Base-by-base conservation (phyloP, 345 rosid genomes). In the Rubroshorea leprosula region DNA sequence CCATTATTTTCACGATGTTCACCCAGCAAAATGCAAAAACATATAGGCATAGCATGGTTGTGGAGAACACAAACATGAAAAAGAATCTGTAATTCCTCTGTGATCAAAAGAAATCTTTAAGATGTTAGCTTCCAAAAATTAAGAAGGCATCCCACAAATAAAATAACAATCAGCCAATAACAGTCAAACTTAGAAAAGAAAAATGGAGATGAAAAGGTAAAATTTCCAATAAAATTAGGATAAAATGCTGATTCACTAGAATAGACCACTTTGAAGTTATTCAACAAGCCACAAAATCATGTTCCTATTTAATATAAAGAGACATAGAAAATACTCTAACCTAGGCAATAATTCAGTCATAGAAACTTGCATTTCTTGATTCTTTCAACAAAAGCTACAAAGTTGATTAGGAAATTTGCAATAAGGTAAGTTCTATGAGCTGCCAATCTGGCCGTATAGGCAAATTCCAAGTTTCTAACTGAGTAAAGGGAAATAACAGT, bases 51-150 rank as follows among this genome's bases (percentile, higher is more conserved):
- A 93, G 76, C 70, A 83, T 50, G 41, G 97, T 89, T 23, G 96
- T 89, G 16, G 94, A 85, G 46, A 84, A 81, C 64, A 89, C 87
- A 76, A 93, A 93, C 94, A 89, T 84, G 86, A 85, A 89, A 78
- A 89, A 93, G 75, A 87, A 89, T 72, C 88, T 75, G 84, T 89
- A 93, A 54, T 93, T 89, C 71, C 99, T 82, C 96, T 89, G 96
- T 53, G 48, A 8, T 35, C 41, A 35, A 71, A 68, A 21, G 66
- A 48, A 61, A 43, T 24, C 43, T 54, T 57, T 25, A 38, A 57
- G 35, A 73, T 60, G 56, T 73, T 61, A 68, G 66, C 27, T 4
- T 13, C 22, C 22, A 25, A 27, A 24, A 26, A 18, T n/a, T 23
- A 54, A 24, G 22, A 57, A n/a, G n/a, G n/a, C 19, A 48, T 65